These are phyloP conservation scores for Sarocladium brachiariae DNA, from an alignment of 2,329 filamentous ascomycete genomes.

Conservation along the genomic window DNA sequence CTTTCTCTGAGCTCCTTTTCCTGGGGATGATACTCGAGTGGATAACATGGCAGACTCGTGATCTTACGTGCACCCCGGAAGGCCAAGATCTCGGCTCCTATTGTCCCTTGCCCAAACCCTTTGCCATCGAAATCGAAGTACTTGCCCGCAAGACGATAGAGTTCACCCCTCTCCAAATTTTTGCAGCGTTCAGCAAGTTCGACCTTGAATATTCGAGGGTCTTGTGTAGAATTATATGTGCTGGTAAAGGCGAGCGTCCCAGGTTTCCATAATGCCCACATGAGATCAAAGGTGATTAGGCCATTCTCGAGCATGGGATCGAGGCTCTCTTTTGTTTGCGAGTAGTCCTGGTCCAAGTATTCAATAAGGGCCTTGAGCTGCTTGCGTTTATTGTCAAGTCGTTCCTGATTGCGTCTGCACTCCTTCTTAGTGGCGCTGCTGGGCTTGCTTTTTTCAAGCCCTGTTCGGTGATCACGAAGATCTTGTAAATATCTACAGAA, in stretches of 20 bases:
- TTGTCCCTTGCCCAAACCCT: constrained; percentile 67
- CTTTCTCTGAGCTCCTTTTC: constrained; percentile 55
- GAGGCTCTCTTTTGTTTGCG: constrained; percentile 66
- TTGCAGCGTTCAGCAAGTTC: constrained; percentile 66
- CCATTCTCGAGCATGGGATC: constrained; percentile 75
- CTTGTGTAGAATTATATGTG: constrained; percentile 69
- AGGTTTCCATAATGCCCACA: constrained; percentile 87
- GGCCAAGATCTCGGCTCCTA: constrained; percentile 60
- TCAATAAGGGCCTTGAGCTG: constrained; percentile 67
- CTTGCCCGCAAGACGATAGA: constrained; percentile 68
- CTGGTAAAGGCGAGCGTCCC: constrained; percentile 71
- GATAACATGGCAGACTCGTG: constrained; percentile 68
- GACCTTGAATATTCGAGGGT: constrained; percentile 77
- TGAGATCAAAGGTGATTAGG: constrained; percentile 79
- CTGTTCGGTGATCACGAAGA: constrained; percentile 56
- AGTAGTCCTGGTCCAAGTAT: constrained; percentile 78
- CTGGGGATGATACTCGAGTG: constrained; percentile 73
- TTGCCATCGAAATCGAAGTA: constrained; percentile 90
- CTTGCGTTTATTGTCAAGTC: constrained; percentile 49
- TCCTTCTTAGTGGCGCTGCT: constrained; percentile 44
- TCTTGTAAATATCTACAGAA: constrained; percentile 66
- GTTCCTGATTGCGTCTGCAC: constrained; percentile 54
- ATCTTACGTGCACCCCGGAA: constrained; percentile 84
- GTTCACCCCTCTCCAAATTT: constrained; percentile 64
- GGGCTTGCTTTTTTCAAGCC: constrained; percentile 52